Conservation (phyloP, 129 eudicot species). For the Dittrichia graveolens region DNA sequence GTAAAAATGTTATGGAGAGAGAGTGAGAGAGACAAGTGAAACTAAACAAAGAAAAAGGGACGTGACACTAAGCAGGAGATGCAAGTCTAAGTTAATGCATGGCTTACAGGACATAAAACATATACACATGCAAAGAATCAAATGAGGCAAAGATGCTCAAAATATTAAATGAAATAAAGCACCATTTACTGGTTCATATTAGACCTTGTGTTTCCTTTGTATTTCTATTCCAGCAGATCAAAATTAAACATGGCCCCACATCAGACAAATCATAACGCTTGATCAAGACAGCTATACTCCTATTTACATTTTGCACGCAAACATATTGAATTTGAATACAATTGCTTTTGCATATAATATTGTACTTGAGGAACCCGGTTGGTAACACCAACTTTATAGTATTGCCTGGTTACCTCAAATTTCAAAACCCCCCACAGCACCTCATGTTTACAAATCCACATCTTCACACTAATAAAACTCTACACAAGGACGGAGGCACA, state of each 20-base stretch:
- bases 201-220: no score
- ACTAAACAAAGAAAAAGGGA: background rate
- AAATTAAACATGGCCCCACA: background rate
- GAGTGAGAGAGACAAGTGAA: background rate
- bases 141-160: background rate
- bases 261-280: background rate
- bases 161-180: background rate
- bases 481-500: no score
- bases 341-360: background rate
- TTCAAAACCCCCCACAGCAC: background rate
- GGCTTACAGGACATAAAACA: constrained; percentile 1
- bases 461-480: background rate
- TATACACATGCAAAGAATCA: background rate
- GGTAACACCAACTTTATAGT: background rate
- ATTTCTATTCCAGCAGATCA: background rate
- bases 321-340: background rate
- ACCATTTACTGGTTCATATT: background rate
- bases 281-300: background rate
- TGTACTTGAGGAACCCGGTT: background rate
- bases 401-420: background rate
- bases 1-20: no score
- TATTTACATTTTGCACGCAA: background rate
- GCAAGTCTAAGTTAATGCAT: background rate
- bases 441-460: background rate
- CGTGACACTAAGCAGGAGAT: background rate